phyloP scores from a whole-genome alignment of 169 alveolate genomes.

The Eimeria sp. region DNA sequence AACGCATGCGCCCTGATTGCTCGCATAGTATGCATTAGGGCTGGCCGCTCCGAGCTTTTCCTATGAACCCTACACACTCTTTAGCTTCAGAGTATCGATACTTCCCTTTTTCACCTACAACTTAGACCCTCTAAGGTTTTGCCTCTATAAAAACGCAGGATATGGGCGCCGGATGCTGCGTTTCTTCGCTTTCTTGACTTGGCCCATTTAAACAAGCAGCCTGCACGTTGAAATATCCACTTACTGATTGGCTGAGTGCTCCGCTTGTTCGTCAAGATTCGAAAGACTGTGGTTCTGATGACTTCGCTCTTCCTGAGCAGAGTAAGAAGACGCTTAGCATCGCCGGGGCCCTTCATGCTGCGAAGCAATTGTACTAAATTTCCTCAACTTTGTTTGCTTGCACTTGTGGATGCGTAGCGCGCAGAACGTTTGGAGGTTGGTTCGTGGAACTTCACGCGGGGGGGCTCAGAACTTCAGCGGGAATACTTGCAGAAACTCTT shows the following conservation, averaged over 20 bases:
- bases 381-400: neutral
- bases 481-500: neutral
- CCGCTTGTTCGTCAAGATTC: neutral
- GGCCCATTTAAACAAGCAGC: neutral
- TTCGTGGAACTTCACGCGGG: too few species aligned
- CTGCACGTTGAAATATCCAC: neutral
- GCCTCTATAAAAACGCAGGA: neutral
- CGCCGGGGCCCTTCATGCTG: neutral
- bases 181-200: neutral
- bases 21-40: neutral
- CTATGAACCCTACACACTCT: neutral
- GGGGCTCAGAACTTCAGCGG: neutral
- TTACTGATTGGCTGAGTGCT: neutral
- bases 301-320: neutral
- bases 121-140: neutral
- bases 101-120: too few species aligned
- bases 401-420: neutral
- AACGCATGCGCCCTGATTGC: constrained; percentile 10
- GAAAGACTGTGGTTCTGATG: neutral
- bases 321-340: neutral
- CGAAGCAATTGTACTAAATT: neutral
- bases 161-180: neutral
- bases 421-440: neutral
- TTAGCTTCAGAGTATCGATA: neutral
- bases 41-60: neutral